Base-by-base conservation (phyloP, 352 stramenopile species). In the Hyaloperonospora brassicae region DNA sequence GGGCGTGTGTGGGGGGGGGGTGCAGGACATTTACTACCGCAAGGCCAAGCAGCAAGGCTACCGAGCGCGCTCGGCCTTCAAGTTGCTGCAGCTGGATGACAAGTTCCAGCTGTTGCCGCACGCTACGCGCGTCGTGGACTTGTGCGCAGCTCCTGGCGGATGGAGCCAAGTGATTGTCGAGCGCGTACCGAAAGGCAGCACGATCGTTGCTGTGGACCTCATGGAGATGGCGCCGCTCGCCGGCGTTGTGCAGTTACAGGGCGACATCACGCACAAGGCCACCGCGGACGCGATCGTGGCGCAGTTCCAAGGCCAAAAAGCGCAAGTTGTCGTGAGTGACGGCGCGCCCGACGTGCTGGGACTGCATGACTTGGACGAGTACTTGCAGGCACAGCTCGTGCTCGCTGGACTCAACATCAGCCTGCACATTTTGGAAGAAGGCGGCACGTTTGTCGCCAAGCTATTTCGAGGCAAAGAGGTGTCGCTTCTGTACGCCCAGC, bases 291-390 rank as follows among this genome's bases (percentile, higher is more conserved):
- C 61, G 35, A 91, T 91, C 62, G 74, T 91, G 44, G 64, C 68
- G 25, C 73, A 70, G 21, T 89, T 91, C 50, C 44, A 62, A 1
- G 81, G 81, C 27, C 61, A 92, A 27, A 87, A 95, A 27, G 96
- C 96, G 22, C 93, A 99, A 50, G 68, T 99, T 0, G 97, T 99
- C 5, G 89, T 99, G 10, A 99, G 94, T 56, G 97, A 99, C 74
- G 97, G 97, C 42, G 97, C 97, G 5, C 97, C 97, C 0, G 97
- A 99, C 56, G 97, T 99, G n/a, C 70, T 88, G 1, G 79, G 80
- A 1, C 62, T 91, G 42, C 75, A 92, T 42, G 84, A 93, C 38
- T 47, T 92, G 36, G 82, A 93, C 56, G 79, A 92, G 60, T 90
- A 89, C 61, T 52, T 92, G 30, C 79, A 92, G 59, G 80, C 79